A percentile compares a stretch with the other conserved stretches of the same genome.
Evolutionary conservation across 1,284 basidiomycete species (phyloP).

Genomic region (Athelia sp.): DNA sequence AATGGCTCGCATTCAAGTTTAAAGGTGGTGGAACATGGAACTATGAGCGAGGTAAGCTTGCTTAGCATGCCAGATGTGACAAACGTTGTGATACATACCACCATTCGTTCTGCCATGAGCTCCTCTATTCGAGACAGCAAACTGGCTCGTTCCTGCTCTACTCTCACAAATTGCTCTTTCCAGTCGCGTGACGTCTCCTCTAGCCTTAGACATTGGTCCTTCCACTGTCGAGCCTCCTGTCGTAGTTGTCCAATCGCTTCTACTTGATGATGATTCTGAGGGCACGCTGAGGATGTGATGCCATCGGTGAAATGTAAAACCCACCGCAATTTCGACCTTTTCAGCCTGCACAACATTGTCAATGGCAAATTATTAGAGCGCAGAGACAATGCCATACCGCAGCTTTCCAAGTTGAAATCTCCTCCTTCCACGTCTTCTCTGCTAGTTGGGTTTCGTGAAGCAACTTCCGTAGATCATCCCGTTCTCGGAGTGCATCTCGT

Average conservation of each 20-base stretch:
- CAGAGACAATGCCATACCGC: constrained; percentile 38
- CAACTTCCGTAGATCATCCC: constrained; percentile 48
- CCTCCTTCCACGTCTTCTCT: constrained; percentile 42
- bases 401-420: constrained; percentile 44
- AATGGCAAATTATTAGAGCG: neutral
- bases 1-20: neutral
- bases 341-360: neutral
- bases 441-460: constrained; percentile 41
- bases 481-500: constrained; percentile 42
- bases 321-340: neutral
- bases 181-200: constrained; percentile 31
- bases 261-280: constrained; percentile 6
- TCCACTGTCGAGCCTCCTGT: constrained; percentile 33
- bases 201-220: constrained; percentile 28
- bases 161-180: constrained; percentile 31
- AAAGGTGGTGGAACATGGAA: neutral
- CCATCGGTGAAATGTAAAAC: neutral
- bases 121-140: constrained; percentile 27
- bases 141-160: constrained; percentile 27
- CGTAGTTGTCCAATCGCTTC: constrained; percentile 31
- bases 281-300: neutral
- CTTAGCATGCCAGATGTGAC: too few species aligned
- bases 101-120: constrained; percentile 24
- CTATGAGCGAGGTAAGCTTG: neutral
- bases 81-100: constrained; percentile 7